A percentile compares a stretch with the other conserved stretches of the same genome.
Conservation (phyloP, 176 grass and related monocot species). For the Carex cristatella region DNA sequence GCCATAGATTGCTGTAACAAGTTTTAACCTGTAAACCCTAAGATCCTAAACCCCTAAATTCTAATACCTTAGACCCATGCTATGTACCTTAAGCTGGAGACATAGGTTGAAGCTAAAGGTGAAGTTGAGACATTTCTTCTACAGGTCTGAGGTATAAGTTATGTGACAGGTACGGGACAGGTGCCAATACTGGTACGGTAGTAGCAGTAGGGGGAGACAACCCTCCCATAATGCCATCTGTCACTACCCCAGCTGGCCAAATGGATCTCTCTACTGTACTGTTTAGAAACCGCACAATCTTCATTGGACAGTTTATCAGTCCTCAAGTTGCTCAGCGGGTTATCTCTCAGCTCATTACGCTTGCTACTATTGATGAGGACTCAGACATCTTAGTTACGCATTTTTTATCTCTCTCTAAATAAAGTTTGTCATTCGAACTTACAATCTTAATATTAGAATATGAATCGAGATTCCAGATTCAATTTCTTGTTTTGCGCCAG, state of each 20-base stretch:
- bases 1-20: neutral
- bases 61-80: neutral
- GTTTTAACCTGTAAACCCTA: neutral
- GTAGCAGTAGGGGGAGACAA: constrained; percentile 58
- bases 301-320: constrained; percentile 85
- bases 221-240: constrained; percentile 81
- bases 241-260: constrained; percentile 63
- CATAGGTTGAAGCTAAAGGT: neutral
- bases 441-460: neutral
- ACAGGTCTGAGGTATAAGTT: neutral
- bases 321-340: constrained; percentile 88
- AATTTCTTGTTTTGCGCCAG: neutral
- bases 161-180: constrained; percentile 7
- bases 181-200: constrained; percentile 41
- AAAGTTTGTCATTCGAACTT: neutral
- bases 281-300: constrained; percentile 79
- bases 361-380: constrained; percentile 75
- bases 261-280: constrained; percentile 69
- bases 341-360: constrained; percentile 87
- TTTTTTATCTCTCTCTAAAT: neutral
- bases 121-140: neutral
- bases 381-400: constrained; percentile 73
- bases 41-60: neutral
- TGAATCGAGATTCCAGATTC: neutral
- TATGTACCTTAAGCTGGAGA: neutral